Base-by-base conservation (phyloP, 2,329 filamentous ascomycete genomes). In the Karstenula rhodostoma region DNA sequence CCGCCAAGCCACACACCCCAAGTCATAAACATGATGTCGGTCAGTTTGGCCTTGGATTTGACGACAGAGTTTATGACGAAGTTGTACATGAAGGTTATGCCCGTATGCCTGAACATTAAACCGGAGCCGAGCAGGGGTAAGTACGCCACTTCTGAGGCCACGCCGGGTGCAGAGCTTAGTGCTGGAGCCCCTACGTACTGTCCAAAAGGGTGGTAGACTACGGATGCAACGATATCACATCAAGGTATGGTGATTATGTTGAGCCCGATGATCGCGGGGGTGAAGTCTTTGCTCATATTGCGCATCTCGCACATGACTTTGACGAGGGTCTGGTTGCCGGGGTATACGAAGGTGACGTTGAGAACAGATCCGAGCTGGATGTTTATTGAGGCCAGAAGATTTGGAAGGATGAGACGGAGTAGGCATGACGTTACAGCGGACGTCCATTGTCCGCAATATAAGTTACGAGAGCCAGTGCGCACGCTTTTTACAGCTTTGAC, bases 131-230 rank as follows among this genome's bases (percentile, higher is more conserved):
- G 81, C 57, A 22, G 89, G 89, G 4, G 89, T 82, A 1, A 89
- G 77, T 87, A 91, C 12, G 89, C 89, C 17, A 89, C 80, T 71
- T 90, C 90, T 22, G 85, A 82, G 33, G 90, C 79, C 0, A 84
- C 71, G 2, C 71, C 71, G 4, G 84, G 82, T 6, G 88, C 85
- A 0, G 88, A 89, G 4, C 88, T 86, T 1, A 92, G 81, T 0
- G 90, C 89, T 0, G 90, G 90, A 2, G 86, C 88, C 1, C 82
- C 81, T 2, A 91, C 89, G 13, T 81, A 77, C 1, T 81, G 78
- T 1, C 90, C 90, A 7, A 85, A 87, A 62, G 85, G 90, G 40
- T 84, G 80, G 76, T 92, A 92, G 67, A 91, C 87, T 43, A 91
- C 84, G 1, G 7, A 32, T 5, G 29, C 29, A 10, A 32, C 12